These are phyloP conservation scores for Soucietia sequanensis DNA, from an alignment of 805 yeast species.

Conservation along the genomic window DNA sequence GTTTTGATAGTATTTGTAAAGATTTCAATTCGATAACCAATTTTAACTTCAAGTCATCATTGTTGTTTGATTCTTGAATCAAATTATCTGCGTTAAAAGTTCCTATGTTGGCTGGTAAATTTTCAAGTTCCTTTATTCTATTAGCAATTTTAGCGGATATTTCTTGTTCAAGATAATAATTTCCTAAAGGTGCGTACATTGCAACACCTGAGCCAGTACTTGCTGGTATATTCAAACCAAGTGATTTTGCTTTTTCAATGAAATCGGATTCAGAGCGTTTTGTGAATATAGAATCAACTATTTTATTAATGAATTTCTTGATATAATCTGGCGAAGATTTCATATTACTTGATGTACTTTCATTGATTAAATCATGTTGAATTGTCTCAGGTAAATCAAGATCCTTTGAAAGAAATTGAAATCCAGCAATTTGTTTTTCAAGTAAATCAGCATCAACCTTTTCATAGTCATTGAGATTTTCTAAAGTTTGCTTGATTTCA, in stretches of 20 bases:
- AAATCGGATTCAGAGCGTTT: constrained; percentile 12
- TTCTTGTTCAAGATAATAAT: constrained; percentile 48
- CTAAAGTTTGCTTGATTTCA: constrained; percentile 13
- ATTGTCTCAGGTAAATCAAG: constrained; percentile 58
- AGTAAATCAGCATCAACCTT: constrained; percentile 45
- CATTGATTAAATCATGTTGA: constrained; percentile 37
- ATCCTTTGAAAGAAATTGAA: constrained; percentile 65
- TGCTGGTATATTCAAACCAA: constrained; percentile 37
- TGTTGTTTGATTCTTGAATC: too few relatives aligned
- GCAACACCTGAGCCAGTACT: constrained; percentile 24
- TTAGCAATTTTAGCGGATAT: constrained; percentile 54
- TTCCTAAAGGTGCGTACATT: constrained; percentile 47
- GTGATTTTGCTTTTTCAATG: constrained; percentile 34
- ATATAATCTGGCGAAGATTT: too few relatives aligned
- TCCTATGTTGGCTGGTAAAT: constrained; percentile 68
- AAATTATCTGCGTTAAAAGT: constrained; percentile 37
- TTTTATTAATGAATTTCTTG: too few relatives aligned
- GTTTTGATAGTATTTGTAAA: constrained; percentile 62
- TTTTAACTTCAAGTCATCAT: constrained; percentile 59
- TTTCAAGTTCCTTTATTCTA: constrained; percentile 61
- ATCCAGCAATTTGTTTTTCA: constrained; percentile 57
- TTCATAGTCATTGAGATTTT: constrained; percentile 13
- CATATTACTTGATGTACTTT: too few relatives aligned
- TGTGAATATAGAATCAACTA: not conserved
- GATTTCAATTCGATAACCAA: constrained; percentile 71